phyloP scores from a whole-genome alignment of 768 basidiomycete genomes.

The Podaxis pistillaris region DNA sequence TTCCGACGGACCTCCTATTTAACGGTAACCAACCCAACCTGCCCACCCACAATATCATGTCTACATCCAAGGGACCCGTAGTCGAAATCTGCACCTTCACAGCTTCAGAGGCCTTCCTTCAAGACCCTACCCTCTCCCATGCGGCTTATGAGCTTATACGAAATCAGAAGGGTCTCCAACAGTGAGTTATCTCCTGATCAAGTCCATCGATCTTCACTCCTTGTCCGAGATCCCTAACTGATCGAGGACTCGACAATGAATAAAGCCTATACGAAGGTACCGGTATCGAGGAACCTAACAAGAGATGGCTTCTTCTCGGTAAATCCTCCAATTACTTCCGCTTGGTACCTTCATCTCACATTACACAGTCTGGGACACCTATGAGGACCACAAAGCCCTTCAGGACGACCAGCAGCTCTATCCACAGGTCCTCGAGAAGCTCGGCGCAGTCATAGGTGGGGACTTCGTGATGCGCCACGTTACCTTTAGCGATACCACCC shows the following conservation, averaged over 20 bases:
- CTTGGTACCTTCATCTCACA: background rate
- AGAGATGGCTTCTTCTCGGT: constrained; percentile 2
- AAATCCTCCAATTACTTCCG: background rate
- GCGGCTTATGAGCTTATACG: background rate
- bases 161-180: background rate
- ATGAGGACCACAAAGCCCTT: constrained; percentile 8
- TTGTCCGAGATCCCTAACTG: background rate
- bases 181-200: background rate
- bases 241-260: background rate
- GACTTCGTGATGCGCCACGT: background rate
- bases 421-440: background rate
- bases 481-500: background rate
- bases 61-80: background rate
- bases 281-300: constrained; percentile 5
- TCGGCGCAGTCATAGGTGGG: background rate
- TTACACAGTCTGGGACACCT: constrained; percentile 4
- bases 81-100: constrained; percentile 5
- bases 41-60: background rate
- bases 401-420: background rate
- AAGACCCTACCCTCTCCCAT: background rate
- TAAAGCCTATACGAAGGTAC: constrained; percentile 7
- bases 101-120: background rate
- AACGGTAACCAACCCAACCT: background rate
- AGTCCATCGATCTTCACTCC: background rate
- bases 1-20: background rate